Percentiles rank a stretch among this genome's conserved stretches.
phyloP scores from a whole-genome alignment of 805 yeast genomes.

The Candida tammaniensis region DNA sequence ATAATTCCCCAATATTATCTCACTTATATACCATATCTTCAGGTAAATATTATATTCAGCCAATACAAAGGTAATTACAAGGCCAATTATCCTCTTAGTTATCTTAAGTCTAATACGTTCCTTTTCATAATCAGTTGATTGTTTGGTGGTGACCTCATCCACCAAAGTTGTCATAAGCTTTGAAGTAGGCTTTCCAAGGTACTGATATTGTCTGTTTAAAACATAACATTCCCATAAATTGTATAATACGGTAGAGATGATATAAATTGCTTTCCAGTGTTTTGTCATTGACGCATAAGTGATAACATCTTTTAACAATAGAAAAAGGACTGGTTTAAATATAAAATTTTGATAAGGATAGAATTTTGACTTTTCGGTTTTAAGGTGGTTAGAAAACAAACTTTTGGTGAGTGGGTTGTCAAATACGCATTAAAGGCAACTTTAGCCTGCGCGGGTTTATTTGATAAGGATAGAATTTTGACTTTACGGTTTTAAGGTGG shows the following conservation, averaged over 20 bases:
- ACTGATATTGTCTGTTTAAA: conserved; percentile 1
- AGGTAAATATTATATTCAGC: conserved; percentile 1
- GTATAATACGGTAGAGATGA: conserved; percentile 1
- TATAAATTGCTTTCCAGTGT: conserved; percentile 1
- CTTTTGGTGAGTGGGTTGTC: no score
- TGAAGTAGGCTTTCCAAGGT: conserved; percentile 1
- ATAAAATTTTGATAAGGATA: no score
- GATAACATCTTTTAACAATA: no score
- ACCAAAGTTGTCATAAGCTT: conserved; percentile 1
- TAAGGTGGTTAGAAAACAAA: no score
- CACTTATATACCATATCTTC: conserved; percentile 2
- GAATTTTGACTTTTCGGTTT: no score
- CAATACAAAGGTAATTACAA: background rate
- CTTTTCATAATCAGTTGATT: conserved; percentile 3
- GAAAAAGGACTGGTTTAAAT: no score
- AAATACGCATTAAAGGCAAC: no score
- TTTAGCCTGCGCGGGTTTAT: no score
- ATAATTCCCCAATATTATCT: background rate
- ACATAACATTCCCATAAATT: conserved; percentile 1
- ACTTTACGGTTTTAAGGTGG: no score
- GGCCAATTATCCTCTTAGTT: background rate
- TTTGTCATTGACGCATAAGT: no score
- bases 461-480: no score
- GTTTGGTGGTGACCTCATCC: conserved; percentile 1
- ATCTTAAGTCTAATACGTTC: conserved; percentile 1